These are phyloP conservation scores for Sambucus nigra DNA, from an alignment of 129 eudicot species.

Conservation along the genomic window DNA sequence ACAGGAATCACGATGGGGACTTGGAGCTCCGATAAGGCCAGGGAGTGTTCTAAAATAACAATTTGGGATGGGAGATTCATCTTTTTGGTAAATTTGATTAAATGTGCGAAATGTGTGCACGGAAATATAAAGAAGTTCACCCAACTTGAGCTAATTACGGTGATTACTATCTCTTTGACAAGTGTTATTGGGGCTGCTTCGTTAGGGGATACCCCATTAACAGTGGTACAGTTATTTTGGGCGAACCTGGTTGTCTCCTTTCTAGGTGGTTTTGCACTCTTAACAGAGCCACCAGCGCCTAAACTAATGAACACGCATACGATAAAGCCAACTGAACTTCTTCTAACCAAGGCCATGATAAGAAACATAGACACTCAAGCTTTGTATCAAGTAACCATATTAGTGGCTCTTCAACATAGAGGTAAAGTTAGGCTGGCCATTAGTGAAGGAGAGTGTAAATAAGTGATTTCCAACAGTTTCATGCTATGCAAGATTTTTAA, in stretches of 20 bases:
- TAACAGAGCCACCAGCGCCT: constrained; percentile 20
- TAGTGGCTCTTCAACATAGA: constrained; percentile 12
- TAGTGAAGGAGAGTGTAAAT: no score
- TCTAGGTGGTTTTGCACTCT: no score
- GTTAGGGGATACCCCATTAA: no score
- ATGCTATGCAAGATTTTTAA: constrained; percentile 26
- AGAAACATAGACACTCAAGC: no score
- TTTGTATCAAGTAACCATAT: constrained; percentile 15
- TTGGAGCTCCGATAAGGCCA: no score
- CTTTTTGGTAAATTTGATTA: constrained; percentile 1
- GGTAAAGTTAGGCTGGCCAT: constrained; percentile 11
- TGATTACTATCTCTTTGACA: constrained; percentile 10
- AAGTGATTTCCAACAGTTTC: constrained; percentile 17
- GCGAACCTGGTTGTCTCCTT: constrained; percentile 15
- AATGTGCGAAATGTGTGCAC: constrained; percentile 18
- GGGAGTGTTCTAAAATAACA: no score
- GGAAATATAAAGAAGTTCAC: constrained; percentile 19
- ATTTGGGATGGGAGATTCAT: constrained; percentile 29
- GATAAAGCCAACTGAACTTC: not conserved
- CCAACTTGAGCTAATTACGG: constrained; percentile 18
- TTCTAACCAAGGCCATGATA: constrained; percentile 23
- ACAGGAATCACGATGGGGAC: constrained; percentile 24
- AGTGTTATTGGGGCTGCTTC: constrained; percentile 7
- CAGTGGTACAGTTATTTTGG: constrained; percentile 15
- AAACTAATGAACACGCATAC: constrained; percentile 10